Evolutionary conservation across 2,329 filamentous ascomycete genomes (phyloP).

Genomic region (Diaporthe ampelina): DNA sequence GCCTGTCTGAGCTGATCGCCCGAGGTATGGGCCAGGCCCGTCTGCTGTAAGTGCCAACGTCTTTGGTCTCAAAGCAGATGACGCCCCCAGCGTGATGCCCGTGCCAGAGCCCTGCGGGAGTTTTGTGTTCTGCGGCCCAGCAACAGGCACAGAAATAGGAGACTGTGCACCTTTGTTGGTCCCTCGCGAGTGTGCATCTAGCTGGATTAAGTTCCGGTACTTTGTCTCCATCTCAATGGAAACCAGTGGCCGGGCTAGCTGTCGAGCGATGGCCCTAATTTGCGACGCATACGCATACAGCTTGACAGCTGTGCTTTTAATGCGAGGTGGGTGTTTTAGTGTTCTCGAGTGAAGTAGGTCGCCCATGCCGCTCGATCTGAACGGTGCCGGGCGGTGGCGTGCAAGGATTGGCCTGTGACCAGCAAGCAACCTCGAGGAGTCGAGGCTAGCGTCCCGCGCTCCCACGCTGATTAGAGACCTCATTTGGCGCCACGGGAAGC

Average conservation of each 20-base stretch:
- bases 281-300: background rate
- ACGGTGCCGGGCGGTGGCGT: background rate
- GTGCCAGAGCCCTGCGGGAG: background rate
- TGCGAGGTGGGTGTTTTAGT: background rate
- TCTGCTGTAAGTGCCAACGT: background rate
- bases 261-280: background rate
- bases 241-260: background rate
- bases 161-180: background rate
- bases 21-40: background rate
- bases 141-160: background rate
- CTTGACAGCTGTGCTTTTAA: constrained; percentile 32
- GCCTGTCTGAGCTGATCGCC: background rate
- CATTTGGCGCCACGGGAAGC: constrained; percentile 20
- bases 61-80: background rate
- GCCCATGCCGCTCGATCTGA: background rate
- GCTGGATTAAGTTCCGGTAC: background rate
- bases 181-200: background rate
- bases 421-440: background rate
- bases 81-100: background rate
- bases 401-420: constrained; percentile 18
- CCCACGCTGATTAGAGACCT: background rate
- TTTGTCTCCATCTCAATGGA: background rate
- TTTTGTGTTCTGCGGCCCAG: background rate
- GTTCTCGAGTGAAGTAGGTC: background rate
- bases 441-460: background rate